These are phyloP conservation scores for Umbellularia californica DNA, from an alignment of 164 flowering plant genomes.

Conservation along the genomic window DNA sequence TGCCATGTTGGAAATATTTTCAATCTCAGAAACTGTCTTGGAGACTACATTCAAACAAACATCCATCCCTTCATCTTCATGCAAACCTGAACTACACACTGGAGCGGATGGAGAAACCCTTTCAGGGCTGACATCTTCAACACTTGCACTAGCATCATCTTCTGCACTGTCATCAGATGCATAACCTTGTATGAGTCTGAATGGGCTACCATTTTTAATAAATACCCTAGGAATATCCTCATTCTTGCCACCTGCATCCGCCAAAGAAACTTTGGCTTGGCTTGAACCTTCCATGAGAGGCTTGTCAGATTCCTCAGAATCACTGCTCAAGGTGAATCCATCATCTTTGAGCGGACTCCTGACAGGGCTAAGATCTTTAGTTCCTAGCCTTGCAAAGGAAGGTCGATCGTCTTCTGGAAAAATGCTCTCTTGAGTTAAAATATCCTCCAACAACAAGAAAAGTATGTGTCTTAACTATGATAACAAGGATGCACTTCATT, in stretches of 20 bases:
- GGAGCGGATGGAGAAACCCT: slow-evolving; percentile 15
- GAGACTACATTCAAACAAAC: slow-evolving; percentile 13
- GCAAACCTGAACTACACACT: slow-evolving; percentile 9
- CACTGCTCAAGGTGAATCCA: slow-evolving; percentile 15
- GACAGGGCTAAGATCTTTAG: slow-evolving; percentile 5
- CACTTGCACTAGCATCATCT: slow-evolving; percentile 26
- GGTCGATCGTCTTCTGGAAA: slow-evolving; percentile 13
- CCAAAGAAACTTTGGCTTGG: slow-evolving; percentile 8
- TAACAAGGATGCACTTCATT: background rate
- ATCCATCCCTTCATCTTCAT: slow-evolving; percentile 16
- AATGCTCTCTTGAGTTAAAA: slow-evolving; percentile 14
- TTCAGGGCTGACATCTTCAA: slow-evolving; percentile 22
- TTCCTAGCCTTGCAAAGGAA: slow-evolving; percentile 3
- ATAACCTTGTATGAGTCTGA: slow-evolving; percentile 58
- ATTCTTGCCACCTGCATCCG: slow-evolving; percentile 12
- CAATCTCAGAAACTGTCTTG: slow-evolving; percentile 16
- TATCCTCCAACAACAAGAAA: background rate
- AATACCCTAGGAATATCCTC: slow-evolving; percentile 20
- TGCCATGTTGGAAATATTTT: slow-evolving; percentile 6
- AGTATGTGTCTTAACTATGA: slow-evolving; percentile 13
- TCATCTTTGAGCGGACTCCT: slow-evolving; percentile 12
- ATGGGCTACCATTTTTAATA: slow-evolving; percentile 36
- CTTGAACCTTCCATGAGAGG: slow-evolving; percentile 7
- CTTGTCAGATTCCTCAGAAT: slow-evolving; percentile 7
- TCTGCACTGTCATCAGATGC: slow-evolving; percentile 62